Evolutionary conservation across 1,139 yeast species (phyloP).

Genomic region (Geotrichum siamense): DNA sequence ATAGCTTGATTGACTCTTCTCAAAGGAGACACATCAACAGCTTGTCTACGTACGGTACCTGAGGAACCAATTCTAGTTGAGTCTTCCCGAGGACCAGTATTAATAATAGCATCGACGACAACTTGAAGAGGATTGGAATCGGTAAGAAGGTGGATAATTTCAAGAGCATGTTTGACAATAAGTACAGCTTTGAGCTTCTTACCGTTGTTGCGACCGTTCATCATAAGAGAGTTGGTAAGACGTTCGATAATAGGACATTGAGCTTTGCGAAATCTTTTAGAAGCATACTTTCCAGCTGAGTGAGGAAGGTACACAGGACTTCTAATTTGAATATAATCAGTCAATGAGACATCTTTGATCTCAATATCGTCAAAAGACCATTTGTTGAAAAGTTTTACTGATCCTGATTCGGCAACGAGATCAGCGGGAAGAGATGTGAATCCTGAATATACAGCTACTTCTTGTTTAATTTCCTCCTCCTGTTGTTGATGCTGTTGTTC

Average conservation of each 20-base stretch:
- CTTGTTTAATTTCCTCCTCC: slow-evolving; percentile 22
- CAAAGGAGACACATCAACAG: slow-evolving; percentile 99
- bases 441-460: slow-evolving; percentile 24
- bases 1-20: slow-evolving; percentile 99
- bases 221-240: slow-evolving; percentile 99
- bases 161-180: slow-evolving; percentile 98
- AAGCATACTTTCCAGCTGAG: slow-evolving; percentile 99
- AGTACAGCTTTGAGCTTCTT: slow-evolving; percentile 99
- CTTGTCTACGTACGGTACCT: slow-evolving; percentile 99
- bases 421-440: slow-evolving; percentile 90
- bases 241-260: slow-evolving; percentile 99
- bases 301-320: slow-evolving; percentile 97
- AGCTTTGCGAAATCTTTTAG: slow-evolving; percentile 99
- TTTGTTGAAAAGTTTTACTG: slow-evolving; percentile 98
- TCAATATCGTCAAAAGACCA: slow-evolving; percentile 98
- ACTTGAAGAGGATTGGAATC: slow-evolving; percentile 99
- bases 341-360: slow-evolving; percentile 95
- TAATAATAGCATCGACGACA: slow-evolving; percentile 97
- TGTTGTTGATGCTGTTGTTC: slow-evolving; percentile 10
- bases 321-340: slow-evolving; percentile 96
- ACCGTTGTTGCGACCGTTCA: slow-evolving; percentile 99
- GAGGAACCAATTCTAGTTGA: slow-evolving; percentile 99
- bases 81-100: slow-evolving; percentile 99
- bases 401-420: slow-evolving; percentile 91
- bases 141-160: slow-evolving; percentile 93